Conservation (phyloP, 2,329 filamentous ascomycete species). For the Epichloe bromicola region DNA sequence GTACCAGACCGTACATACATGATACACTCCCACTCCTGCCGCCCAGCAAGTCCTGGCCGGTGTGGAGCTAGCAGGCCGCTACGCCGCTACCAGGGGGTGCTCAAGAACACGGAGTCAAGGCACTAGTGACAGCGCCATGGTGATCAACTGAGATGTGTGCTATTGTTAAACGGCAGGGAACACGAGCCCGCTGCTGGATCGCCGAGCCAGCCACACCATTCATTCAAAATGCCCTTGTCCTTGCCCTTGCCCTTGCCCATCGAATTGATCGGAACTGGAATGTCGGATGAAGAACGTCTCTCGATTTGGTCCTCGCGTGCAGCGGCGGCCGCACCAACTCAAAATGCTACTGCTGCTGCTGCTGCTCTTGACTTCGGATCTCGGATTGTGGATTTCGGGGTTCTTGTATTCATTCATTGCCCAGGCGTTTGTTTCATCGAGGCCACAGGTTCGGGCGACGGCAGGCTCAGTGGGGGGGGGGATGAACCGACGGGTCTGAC, state of each 20-base stretch:
- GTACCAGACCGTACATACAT: neutral
- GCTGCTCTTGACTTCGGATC: neutral
- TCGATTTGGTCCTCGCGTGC: neutral
- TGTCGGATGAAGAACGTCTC: slow-evolving; percentile 1
- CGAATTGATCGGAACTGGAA: slow-evolving; percentile 1
- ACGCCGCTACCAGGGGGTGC: neutral
- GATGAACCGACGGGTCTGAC: neutral
- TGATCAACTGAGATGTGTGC: slow-evolving; percentile 1
- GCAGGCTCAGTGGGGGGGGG: neutral
- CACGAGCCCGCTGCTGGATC: slow-evolving; percentile 1
- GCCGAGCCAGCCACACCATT: neutral
- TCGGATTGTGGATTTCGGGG: neutral
- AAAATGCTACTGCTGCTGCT: neutral
- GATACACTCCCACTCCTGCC: neutral
- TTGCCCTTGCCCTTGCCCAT: neutral
- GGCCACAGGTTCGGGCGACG: neutral
- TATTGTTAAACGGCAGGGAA: neutral
- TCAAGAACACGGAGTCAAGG: neutral
- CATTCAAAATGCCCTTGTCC: neutral
- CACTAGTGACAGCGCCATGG: slow-evolving; percentile 1
- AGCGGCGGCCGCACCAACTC: neutral
- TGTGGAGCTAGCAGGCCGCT: neutral
- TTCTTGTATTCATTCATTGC: neutral
- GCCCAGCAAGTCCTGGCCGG: neutral
- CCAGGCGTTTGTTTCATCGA: neutral